phyloP scores from a whole-genome alignment of 2,329 filamentous ascomycete genomes.

The Aspergillus hortae region DNA sequence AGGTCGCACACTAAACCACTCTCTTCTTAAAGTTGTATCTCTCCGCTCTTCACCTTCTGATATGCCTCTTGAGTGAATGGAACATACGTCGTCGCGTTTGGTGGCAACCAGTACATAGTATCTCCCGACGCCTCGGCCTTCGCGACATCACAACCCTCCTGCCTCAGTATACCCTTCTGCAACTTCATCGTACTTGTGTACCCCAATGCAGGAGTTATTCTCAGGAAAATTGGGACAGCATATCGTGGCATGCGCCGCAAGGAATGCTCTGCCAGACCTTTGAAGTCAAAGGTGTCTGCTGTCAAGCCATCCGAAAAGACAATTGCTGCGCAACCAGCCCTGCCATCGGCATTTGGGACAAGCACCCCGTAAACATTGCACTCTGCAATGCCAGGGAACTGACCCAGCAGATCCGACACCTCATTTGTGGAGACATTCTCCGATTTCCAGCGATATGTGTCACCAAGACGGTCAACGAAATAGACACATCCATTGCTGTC shows the following conservation, averaged over 20 bases:
- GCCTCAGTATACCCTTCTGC: background rate
- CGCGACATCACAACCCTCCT: background rate
- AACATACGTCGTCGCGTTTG: background rate
- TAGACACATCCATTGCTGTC: slow-evolving; percentile 1
- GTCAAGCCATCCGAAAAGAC: background rate
- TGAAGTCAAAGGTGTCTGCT: background rate
- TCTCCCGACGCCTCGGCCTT: background rate
- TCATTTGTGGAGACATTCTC: slow-evolving; percentile 8
- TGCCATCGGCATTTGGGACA: slow-evolving; percentile 2
- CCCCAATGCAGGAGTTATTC: background rate
- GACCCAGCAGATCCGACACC: background rate
- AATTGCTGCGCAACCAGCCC: slow-evolving; percentile 2
- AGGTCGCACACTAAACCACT: no score
- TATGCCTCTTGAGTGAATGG: background rate
- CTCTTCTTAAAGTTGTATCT: background rate
- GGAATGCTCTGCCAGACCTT: background rate
- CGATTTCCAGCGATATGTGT: slow-evolving; percentile 7
- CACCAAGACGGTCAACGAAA: slow-evolving; percentile 5
- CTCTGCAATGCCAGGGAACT: background rate
- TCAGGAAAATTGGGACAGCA: background rate
- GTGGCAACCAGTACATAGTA: background rate
- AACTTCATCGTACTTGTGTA: background rate
- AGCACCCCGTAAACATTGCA: slow-evolving; percentile 6
- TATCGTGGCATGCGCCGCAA: background rate
- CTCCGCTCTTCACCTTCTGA: background rate